phyloP scores from a whole-genome alignment of 2,329 filamentous ascomycete genomes.

The Corniculantispora saksenae region DNA sequence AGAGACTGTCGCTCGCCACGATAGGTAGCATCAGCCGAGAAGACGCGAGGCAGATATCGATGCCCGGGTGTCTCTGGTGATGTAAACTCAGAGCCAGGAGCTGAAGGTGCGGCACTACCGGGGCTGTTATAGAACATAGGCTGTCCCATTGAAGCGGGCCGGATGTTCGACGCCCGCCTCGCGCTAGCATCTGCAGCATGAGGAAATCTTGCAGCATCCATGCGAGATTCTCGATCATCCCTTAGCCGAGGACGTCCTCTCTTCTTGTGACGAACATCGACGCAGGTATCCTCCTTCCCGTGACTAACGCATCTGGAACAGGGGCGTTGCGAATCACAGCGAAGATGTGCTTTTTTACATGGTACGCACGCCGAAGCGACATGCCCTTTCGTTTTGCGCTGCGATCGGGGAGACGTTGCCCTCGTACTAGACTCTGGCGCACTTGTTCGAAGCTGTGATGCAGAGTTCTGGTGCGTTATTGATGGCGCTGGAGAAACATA shows the following conservation, averaged over 20 bases:
- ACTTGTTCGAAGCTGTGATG: neutral
- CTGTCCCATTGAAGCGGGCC: conserved; percentile 32
- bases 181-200: conserved; percentile 46
- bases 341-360: conserved; percentile 80
- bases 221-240: conserved; percentile 66
- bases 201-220: conserved; percentile 51
- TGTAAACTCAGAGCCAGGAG: neutral
- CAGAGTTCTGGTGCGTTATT: conserved; percentile 11
- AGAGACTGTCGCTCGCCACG: neutral
- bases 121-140: conserved; percentile 3
- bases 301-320: conserved; percentile 77
- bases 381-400: conserved; percentile 74
- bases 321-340: conserved; percentile 71
- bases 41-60: conserved; percentile 45
- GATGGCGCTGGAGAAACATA: conserved; percentile 6
- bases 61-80: conserved; percentile 2
- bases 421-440: neutral
- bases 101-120: neutral
- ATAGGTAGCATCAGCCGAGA: neutral
- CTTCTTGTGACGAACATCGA: conserved; percentile 87
- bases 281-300: conserved; percentile 77
- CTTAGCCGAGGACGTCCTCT: conserved; percentile 74
- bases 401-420: conserved; percentile 58
- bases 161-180: conserved; percentile 54
- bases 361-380: conserved; percentile 84